A percentile compares a stretch with the other conserved stretches of the same genome.
These are phyloP conservation scores for Tolypocladium amazonense DNA, from an alignment of 2,329 filamentous ascomycete genomes.

Conservation along the genomic window DNA sequence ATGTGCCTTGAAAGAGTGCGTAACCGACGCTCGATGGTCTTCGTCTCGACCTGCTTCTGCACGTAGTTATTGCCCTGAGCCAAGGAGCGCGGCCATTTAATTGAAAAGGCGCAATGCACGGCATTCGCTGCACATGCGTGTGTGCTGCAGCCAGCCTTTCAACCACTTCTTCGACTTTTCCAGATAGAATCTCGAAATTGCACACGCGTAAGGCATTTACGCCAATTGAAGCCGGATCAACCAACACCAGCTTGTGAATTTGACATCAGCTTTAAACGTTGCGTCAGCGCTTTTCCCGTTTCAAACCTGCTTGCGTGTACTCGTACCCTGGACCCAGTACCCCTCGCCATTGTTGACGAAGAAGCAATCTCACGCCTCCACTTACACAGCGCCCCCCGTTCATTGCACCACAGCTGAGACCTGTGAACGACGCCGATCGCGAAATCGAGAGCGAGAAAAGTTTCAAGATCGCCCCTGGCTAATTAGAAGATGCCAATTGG, in stretches of 20 bases:
- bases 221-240: not conserved
- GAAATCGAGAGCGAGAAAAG: not conserved
- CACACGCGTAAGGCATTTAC: not conserved
- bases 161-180: not conserved
- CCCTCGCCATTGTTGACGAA: not conserved
- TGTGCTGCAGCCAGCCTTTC: not conserved
- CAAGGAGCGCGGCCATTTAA: too few species aligned
- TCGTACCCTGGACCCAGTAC: not conserved
- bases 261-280: not conserved
- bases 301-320: not conserved
- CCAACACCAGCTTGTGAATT: not conserved
- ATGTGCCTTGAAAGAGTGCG: too few species aligned
- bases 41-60: too few species aligned
- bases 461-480: not conserved
- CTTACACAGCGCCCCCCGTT: not conserved
- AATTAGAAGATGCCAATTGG: not conserved
- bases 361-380: not conserved
- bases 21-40: too few species aligned
- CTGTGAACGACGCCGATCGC: not conserved
- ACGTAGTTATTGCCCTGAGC: too few species aligned
- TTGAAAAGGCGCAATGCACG: too few species aligned
- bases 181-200: not conserved
- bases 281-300: not conserved
- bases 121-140: too few species aligned
- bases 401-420: not conserved